Evolutionary conservation across 1,139 yeast species (phyloP).

Genomic region (Diutina ranongensis): DNA sequence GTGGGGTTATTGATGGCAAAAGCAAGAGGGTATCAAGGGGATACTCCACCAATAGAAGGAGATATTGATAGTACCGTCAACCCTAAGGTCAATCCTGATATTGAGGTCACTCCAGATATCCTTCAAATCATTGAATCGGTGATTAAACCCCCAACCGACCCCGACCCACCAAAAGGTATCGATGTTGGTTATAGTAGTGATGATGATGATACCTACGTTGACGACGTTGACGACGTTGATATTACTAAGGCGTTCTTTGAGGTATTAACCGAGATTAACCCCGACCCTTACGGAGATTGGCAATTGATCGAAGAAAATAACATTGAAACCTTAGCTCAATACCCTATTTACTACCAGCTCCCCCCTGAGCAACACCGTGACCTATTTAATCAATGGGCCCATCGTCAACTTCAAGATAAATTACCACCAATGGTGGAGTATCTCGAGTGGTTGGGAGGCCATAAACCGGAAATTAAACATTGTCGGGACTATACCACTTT

Average conservation of each 20-base stretch:
- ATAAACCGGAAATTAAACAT: constrained; percentile 2
- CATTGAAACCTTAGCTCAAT: constrained; percentile 17
- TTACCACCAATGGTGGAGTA: background rate
- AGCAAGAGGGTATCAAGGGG: constrained; percentile 1
- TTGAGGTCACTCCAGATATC: too few species aligned
- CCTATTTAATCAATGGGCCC: constrained; percentile 22
- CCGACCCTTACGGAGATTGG: constrained; percentile 16
- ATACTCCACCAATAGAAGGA: background rate
- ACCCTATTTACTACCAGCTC: constrained; percentile 22
- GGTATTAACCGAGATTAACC: constrained; percentile 16
- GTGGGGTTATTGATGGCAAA: background rate
- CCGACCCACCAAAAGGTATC: background rate
- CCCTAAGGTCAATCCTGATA: too few species aligned
- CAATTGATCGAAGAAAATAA: constrained; percentile 27
- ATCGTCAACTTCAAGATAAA: background rate
- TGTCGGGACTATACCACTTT: background rate
- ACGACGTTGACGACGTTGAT: constrained; percentile 7
- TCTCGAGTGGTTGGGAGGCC: constrained; percentile 1
- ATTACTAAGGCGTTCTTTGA: constrained; percentile 12
- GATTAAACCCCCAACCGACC: background rate
- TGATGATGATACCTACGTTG: constrained; percentile 7
- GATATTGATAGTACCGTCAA: too few species aligned
- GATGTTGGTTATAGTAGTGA: background rate
- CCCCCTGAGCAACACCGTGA: constrained; percentile 14
- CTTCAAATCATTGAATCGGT: background rate